Evolutionary conservation across 768 basidiomycete genomes (phyloP).

Genomic region (Podaxis pistillaris): DNA sequence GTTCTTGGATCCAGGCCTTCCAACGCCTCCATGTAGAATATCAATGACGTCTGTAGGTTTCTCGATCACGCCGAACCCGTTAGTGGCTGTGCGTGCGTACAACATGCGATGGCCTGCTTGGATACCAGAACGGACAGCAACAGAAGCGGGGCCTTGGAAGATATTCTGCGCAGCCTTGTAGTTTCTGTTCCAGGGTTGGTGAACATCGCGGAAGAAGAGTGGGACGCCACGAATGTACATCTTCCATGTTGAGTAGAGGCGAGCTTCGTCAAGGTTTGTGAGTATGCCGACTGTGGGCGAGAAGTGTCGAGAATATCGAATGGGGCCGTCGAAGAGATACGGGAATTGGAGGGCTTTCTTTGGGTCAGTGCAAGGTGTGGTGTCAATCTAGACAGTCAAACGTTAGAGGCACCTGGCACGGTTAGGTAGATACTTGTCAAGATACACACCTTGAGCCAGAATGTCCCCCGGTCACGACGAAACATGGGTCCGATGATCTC

Average conservation of each 20-base stretch:
- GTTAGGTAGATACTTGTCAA: background rate
- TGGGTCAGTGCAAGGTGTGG: slow-evolving; percentile 39
- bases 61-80: slow-evolving; percentile 61
- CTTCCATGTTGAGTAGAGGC: slow-evolving; percentile 82
- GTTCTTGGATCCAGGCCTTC: background rate
- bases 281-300: slow-evolving; percentile 69
- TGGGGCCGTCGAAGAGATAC: slow-evolving; percentile 73
- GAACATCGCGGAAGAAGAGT: slow-evolving; percentile 53
- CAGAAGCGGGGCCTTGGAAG: slow-evolving; percentile 56
- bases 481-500: slow-evolving; percentile 56
- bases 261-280: slow-evolving; percentile 57
- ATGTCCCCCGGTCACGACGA: slow-evolving; percentile 52
- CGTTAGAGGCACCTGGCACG: background rate
- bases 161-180: slow-evolving; percentile 74
- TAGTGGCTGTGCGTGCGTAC: slow-evolving; percentile 64
- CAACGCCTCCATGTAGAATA: slow-evolving; percentile 48
- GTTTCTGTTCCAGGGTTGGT: slow-evolving; percentile 65
- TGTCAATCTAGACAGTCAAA: slow-evolving; percentile 47
- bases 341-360: slow-evolving; percentile 37
- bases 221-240: slow-evolving; percentile 61
- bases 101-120: slow-evolving; percentile 73
- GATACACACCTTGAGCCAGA: slow-evolving; percentile 62
- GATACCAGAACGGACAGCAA: slow-evolving; percentile 67
- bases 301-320: slow-evolving; percentile 68
- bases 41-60: slow-evolving; percentile 43